These are phyloP conservation scores for Omphalotus guepiniiformis DNA, from an alignment of 768 basidiomycete genomes.

Conservation along the genomic window DNA sequence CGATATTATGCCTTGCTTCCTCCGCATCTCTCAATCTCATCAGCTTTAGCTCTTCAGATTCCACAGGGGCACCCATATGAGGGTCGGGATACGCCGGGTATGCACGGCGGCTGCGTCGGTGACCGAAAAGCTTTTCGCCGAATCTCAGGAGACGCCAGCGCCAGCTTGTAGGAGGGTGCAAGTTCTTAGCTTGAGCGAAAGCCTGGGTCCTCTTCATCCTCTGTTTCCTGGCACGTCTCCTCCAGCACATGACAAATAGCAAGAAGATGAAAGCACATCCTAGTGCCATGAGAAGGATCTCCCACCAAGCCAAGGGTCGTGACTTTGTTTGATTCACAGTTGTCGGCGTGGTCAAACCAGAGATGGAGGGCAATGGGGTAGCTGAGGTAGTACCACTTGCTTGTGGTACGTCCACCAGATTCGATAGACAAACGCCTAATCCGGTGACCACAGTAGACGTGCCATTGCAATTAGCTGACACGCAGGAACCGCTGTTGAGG, in stretches of 20 bases:
- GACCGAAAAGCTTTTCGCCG: conserved; percentile 57
- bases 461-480: conserved; percentile 54
- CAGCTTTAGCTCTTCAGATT: conserved; percentile 44
- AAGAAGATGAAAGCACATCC: conserved; percentile 79
- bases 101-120: conserved; percentile 21
- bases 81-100: neutral
- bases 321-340: conserved; percentile 19
- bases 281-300: conserved; percentile 79
- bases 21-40: conserved; percentile 47
- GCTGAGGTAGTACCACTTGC: conserved; percentile 36
- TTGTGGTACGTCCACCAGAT: conserved; percentile 53
- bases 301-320: conserved; percentile 67
- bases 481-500: conserved; percentile 63
- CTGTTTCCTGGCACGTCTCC: conserved; percentile 63
- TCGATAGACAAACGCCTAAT: conserved; percentile 77
- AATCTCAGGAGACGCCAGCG: conserved; percentile 51
- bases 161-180: conserved; percentile 50
- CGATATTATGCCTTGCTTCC: conserved; percentile 43
- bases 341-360: conserved; percentile 45
- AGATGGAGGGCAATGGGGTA: conserved; percentile 36
- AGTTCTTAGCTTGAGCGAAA: conserved; percentile 58
- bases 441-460: conserved; percentile 56
- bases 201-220: conserved; percentile 61
- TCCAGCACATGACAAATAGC: conserved; percentile 61
- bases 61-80: conserved; percentile 10